Evolutionary conservation across 805 yeast genomes (phyloP).

Genomic region (Saccharomycopsis lassenensis): DNA sequence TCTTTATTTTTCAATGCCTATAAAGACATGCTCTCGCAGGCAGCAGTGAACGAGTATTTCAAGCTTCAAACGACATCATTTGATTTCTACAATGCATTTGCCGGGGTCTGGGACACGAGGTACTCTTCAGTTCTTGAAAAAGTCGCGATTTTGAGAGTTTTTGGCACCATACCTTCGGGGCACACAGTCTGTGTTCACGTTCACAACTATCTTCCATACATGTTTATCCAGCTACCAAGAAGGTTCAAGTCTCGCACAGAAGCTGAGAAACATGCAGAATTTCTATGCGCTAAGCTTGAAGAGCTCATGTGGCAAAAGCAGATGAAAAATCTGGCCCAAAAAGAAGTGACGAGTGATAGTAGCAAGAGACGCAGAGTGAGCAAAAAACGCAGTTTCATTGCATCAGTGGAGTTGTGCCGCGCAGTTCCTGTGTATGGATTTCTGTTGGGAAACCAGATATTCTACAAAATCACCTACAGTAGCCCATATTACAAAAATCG

Average conservation of each 20-base stretch:
- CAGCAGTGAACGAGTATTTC: too few species aligned
- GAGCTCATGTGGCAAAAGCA: too few species aligned
- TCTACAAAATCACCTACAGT: slow-evolving; percentile 56
- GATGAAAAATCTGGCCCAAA: too few species aligned
- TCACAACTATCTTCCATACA: slow-evolving; percentile 78
- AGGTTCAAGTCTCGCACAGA: slow-evolving; percentile 19
- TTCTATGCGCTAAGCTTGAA: slow-evolving; percentile 37
- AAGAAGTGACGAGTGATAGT: too few species aligned
- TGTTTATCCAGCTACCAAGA: slow-evolving; percentile 48
- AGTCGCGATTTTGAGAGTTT: slow-evolving; percentile 62
- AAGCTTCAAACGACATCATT: too few species aligned
- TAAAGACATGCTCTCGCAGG: too few species aligned
- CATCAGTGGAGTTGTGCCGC: slow-evolving; percentile 53
- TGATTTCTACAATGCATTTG: too few species aligned
- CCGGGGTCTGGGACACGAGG: too few species aligned
- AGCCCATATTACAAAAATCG: slow-evolving; percentile 51
- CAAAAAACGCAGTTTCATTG: slow-evolving; percentile 35
- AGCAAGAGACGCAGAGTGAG: slow-evolving; percentile 1
- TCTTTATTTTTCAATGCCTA: too few species aligned
- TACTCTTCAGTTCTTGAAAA: too few species aligned
- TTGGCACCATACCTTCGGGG: slow-evolving; percentile 57
- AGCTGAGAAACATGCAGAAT: slow-evolving; percentile 27
- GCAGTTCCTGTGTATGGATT: slow-evolving; percentile 83
- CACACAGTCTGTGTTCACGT: slow-evolving; percentile 56
- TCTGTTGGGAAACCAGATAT: slow-evolving; percentile 50